Percentiles rank a stretch among this genome's conserved stretches.
Conservation (phyloP, 768 basidiomycete genomes). For the Cytidiella melzeri region DNA sequence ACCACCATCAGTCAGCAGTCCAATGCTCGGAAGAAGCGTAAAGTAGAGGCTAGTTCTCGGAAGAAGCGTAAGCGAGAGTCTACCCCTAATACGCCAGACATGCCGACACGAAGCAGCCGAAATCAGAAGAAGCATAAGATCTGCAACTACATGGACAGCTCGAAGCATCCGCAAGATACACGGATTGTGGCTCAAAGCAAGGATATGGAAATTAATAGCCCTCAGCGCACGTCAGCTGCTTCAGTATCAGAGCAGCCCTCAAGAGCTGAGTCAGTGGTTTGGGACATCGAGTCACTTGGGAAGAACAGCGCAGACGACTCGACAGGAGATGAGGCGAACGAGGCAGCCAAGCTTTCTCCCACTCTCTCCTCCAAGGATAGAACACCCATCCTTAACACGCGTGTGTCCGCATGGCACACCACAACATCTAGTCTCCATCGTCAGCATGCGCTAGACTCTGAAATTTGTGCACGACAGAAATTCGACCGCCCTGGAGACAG, state of each 20-base stretch:
- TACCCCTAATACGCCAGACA: too few relatives aligned
- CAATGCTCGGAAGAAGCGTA: too few relatives aligned
- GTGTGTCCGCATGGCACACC: not conserved
- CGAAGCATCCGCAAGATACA: not conserved
- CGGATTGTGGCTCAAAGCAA: not conserved
- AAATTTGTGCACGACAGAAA: not conserved
- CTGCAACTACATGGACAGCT: slow-evolving; percentile 5
- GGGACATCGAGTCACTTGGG: slow-evolving; percentile 44
- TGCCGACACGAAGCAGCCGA: not conserved
- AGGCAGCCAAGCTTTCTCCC: not conserved
- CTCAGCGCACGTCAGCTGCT: not conserved
- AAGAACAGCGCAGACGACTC: not conserved
- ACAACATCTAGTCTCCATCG: too few relatives aligned
- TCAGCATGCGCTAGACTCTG: not conserved
- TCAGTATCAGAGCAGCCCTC: not conserved
- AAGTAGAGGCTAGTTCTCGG: too few relatives aligned
- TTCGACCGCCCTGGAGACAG: not conserved
- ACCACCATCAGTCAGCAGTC: too few relatives aligned
- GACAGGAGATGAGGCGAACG: not conserved
- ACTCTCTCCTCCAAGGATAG: not conserved
- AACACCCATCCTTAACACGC: not conserved
- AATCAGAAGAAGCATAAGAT: slow-evolving; percentile 7
- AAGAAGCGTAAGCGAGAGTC: too few relatives aligned
- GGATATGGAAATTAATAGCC: not conserved
- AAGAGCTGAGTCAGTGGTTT: slow-evolving; percentile 37